Percentiles rank a stretch among this genome's conserved stretches.
Conservation (phyloP, 1,139 yeast species). For the Zygosaccharomyces sapae region DNA sequence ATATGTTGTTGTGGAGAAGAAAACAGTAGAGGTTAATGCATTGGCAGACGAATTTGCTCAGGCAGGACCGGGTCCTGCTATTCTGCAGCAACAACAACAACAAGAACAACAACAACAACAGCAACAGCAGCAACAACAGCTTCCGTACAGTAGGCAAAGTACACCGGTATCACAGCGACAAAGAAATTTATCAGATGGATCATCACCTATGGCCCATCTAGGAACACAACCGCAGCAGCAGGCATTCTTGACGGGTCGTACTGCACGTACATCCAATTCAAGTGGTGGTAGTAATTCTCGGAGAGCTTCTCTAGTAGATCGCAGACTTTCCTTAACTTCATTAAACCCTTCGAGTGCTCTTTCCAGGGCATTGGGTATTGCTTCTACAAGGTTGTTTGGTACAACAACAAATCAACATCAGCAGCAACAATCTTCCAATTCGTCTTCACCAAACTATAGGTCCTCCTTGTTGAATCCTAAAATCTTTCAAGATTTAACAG, state of each 20-base stretch:
- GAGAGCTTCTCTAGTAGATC: conserved; percentile 45
- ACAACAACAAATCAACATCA: conserved; percentile 25
- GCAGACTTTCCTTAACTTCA: conserved; percentile 57
- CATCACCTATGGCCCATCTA: neutral
- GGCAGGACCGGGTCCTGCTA: conserved; percentile 48
- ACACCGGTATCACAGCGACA: neutral
- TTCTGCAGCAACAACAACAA: conserved; percentile 14
- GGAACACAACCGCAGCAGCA: conserved; percentile 9
- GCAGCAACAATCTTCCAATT: conserved; percentile 16
- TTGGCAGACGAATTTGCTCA: conserved; percentile 85
- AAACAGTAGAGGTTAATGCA: conserved; percentile 92
- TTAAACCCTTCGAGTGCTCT: conserved; percentile 87
- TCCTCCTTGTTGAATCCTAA: conserved; percentile 28
- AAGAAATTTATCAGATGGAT: neutral
- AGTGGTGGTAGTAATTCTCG: conserved; percentile 36
- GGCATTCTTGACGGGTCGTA: conserved; percentile 22
- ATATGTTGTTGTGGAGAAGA: conserved; percentile 90
- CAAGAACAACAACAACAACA: conserved; percentile 9
- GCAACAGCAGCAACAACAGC: neutral
- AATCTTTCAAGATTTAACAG: conserved; percentile 33
- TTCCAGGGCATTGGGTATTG: conserved; percentile 80
- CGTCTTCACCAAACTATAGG: conserved; percentile 18
- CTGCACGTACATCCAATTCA: conserved; percentile 36
- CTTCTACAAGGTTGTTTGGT: conserved; percentile 85
- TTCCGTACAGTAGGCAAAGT: neutral